Evolutionary conservation across 2,329 filamentous ascomycete genomes (phyloP).

Genomic region (Plectosphaerella sp.): DNA sequence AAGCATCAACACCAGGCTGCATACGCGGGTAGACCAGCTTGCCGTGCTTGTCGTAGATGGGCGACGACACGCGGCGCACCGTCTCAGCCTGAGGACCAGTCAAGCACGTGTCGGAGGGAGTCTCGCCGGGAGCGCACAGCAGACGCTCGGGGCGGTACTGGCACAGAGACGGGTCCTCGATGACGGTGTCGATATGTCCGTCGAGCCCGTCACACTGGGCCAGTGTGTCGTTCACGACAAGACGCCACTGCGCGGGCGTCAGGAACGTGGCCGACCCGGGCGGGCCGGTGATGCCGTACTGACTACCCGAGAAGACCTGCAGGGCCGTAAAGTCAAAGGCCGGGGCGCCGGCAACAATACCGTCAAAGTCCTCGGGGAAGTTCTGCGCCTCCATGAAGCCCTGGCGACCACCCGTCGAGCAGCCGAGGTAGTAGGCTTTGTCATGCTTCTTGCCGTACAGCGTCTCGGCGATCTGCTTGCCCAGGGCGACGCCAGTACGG

Average conservation of each 20-base stretch:
- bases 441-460: conserved; percentile 33
- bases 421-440: conserved; percentile 46
- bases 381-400: conserved; percentile 41
- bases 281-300: conserved; percentile 35
- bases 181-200: conserved; percentile 42
- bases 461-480: conserved; percentile 34
- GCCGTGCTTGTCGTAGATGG: conserved; percentile 22
- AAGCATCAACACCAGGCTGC: conserved; percentile 34
- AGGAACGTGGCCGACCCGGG: conserved; percentile 22
- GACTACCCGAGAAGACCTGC: conserved; percentile 34
- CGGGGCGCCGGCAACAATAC: conserved; percentile 43
- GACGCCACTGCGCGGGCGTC: conserved; percentile 15
- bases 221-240: conserved; percentile 12
- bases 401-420: conserved; percentile 50
- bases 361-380: conserved; percentile 45
- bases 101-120: conserved; percentile 28
- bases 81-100: conserved; percentile 34
- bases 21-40: conserved; percentile 34
- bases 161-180: conserved; percentile 40
- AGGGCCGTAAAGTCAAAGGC: conserved; percentile 38
- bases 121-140: conserved; percentile 28
- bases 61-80: conserved; percentile 22
- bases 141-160: conserved; percentile 35
- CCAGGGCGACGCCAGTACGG: conserved; percentile 26
- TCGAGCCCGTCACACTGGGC: conserved; percentile 46